Percentiles rank a stretch among this genome's conserved stretches.
These are phyloP conservation scores for Tephrocybe rancida DNA, from an alignment of 768 basidiomycete genomes.

Conservation along the genomic window DNA sequence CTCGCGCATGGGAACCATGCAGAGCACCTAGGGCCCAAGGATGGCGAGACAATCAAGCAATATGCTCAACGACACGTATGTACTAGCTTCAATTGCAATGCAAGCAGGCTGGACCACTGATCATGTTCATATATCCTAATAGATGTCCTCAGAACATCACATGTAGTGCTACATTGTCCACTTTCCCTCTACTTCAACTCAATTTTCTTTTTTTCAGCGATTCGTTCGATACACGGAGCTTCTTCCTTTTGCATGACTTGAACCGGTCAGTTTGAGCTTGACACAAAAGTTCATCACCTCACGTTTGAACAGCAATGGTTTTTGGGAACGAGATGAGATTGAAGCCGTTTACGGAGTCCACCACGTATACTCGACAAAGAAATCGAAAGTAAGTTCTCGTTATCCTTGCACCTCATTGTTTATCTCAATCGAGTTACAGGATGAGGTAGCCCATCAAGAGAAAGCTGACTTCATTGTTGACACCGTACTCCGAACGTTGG, in stretches of 20 bases:
- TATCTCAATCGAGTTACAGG: slow-evolving; percentile 36
- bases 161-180: slow-evolving; percentile 50
- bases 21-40: slow-evolving; percentile 34
- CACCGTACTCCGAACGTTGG: slow-evolving; percentile 68
- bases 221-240: slow-evolving; percentile 81
- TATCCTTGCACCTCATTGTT: too few species aligned
- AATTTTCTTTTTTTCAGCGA: slow-evolving; percentile 50
- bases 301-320: slow-evolving; percentile 60
- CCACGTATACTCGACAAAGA: slow-evolving; percentile 84
- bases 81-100: slow-evolving; percentile 24
- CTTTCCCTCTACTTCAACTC: not conserved
- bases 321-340: slow-evolving; percentile 86
- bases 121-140: slow-evolving; percentile 17
- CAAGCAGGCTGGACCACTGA: slow-evolving; percentile 15
- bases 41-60: slow-evolving; percentile 69
- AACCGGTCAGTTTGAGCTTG: slow-evolving; percentile 64
- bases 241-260: slow-evolving; percentile 96
- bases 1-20: slow-evolving; percentile 65
- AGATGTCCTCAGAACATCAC: slow-evolving; percentile 92
- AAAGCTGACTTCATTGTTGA: slow-evolving; percentile 82
- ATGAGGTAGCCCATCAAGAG: slow-evolving; percentile 75
- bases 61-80: slow-evolving; percentile 93
- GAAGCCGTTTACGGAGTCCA: slow-evolving; percentile 97
- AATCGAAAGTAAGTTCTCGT: slow-evolving; percentile 58
- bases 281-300: not conserved